Evolutionary conservation across 2,329 filamentous ascomycete genomes (phyloP), one percentile per base, ranked within the genome.

Genomic region (Paraphaeosphaeria sporulosa): DNA sequence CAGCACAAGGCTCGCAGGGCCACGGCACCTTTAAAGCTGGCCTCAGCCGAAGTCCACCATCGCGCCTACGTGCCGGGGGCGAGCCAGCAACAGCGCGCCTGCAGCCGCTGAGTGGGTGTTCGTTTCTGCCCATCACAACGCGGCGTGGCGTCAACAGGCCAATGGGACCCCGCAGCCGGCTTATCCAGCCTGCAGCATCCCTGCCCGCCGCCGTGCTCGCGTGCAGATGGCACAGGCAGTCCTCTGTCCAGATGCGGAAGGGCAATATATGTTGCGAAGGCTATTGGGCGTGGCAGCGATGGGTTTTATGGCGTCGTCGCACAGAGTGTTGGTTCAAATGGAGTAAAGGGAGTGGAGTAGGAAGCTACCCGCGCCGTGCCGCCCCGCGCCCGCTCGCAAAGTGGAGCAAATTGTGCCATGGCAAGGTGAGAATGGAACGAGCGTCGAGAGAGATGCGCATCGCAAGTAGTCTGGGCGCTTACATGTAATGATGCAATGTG

Each of bases 101-200:
- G 67, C 64, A 70, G 69, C 49, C 70, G 71, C 71, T 72, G 71
- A 75, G 64, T 74, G 72, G 71, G 66, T 69, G 57, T 66, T 65
- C 62, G 61, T 62, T 66, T 64, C 57, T 64, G 63, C 69, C 67
- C 57, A 72, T 75, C 73, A 74, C 72, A 70, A 63, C 61, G 65
- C 63, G 56, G 58, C 58, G 65, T 65, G 59, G 55, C 59, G 62
- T 63, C 61, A 67, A 62, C 60, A 46, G 43, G 61, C 70, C 67
- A 72, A 72, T 73, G 65, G 69, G 36, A 32, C 25, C 23, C 32
- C 30, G 19, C 32, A 48, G 12, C 9, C 23, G 53, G 21, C 47
- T 51, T 15, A 27, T 36, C 30, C 43, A 8, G 3, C 4, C 56
- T 47, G 59, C 55, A 32, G 34, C 40, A 59, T 59, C 55, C 59